Evolutionary conservation across 345 rosid species (phyloP), one percentile per base, ranked within the genome.

Genomic region (Lenwebbia sp.): DNA sequence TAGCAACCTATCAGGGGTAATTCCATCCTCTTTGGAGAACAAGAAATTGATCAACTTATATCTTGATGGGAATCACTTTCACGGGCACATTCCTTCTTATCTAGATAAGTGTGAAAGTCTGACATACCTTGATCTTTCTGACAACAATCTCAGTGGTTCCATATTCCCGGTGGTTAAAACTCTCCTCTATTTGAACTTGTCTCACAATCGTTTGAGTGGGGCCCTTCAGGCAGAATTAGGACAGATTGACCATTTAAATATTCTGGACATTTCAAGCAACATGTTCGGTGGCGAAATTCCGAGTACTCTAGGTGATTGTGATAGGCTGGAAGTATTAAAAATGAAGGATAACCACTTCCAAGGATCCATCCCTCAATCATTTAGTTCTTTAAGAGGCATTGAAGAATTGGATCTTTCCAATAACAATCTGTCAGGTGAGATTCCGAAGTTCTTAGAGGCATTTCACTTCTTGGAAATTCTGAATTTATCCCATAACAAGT

Each of bases 401-500:
- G 30, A 25, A 21, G n/a, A 7, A 30, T 11, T 88, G 22, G 82
- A 90, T 82, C 87, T 90, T 28, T 90, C 91, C 1, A 86, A 49
- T 15, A 90, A 89, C 41, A 89, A 89, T 70, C 54, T 90, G n/a
- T 87, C 89, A 0, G 87, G 90, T 2, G 55, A 62, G 47, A 86
- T 90, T 53, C 91, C 88, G 0, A 82, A 83, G 23, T 76, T 54
- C 78, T 75, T 90, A 25, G 78, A 51, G 37, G 28, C 65, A 21
- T 44, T 88, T 37, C 22, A 30, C 3, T 56, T 86, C 8, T 6
- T 86, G 7, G 11, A 87, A 65, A 21, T 41, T 19, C 41, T 89
- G 40, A 84, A 90, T 84, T 86, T 90, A 3, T 90, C 89, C 65
- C 82, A 82, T 84, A 91, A 88, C 76, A 83, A 88, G 15, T 83